These are phyloP conservation scores for Hymenochaete sp. DNA, from an alignment of 1,284 basidiomycete genomes.

Conservation along the genomic window DNA sequence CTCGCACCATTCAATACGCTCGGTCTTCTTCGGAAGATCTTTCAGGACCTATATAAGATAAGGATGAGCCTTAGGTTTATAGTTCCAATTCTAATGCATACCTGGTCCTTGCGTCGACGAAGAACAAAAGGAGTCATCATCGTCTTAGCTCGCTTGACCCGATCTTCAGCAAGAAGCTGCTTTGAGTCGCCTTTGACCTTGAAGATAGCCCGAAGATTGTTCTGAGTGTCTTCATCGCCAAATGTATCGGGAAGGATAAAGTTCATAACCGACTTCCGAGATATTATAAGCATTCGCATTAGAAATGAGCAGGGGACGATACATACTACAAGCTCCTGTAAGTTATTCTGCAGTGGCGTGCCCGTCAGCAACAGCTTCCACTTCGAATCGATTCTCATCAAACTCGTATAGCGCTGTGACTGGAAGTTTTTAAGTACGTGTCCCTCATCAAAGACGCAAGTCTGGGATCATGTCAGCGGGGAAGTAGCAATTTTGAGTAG, in stretches of 20 bases:
- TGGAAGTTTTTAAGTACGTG: constrained; percentile 96
- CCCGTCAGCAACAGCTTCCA: constrained; percentile 95
- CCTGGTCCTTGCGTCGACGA: constrained; percentile 89
- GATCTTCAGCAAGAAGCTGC: constrained; percentile 79
- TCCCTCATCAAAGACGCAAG: constrained; percentile 91
- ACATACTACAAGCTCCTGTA: constrained; percentile 92
- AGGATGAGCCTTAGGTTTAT: constrained; percentile 1
- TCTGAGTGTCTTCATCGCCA: constrained; percentile 54
- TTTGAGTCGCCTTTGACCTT: constrained; percentile 89
- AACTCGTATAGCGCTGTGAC: constrained; percentile 86
- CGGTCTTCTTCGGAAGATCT: constrained; percentile 87
- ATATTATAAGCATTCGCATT: constrained; percentile 11
- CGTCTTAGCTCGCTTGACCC: constrained; percentile 90
- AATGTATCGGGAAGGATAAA: constrained; percentile 96
- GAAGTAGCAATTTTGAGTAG: not conserved
- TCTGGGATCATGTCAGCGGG: constrained; percentile 35
- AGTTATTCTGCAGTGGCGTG: constrained; percentile 87
- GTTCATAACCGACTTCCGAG: constrained; percentile 85
- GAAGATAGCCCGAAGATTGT: constrained; percentile 88
- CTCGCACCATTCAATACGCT: constrained; percentile 89
- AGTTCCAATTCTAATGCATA: constrained; percentile 24
- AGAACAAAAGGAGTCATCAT: constrained; percentile 99
- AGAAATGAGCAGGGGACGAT: not conserved
- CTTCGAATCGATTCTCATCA: constrained; percentile 77
- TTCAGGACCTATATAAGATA: constrained; percentile 63